These are phyloP conservation scores for Mucor indicus DNA, from an alignment of 371 early-diverging fungal species.

Conservation along the genomic window DNA sequence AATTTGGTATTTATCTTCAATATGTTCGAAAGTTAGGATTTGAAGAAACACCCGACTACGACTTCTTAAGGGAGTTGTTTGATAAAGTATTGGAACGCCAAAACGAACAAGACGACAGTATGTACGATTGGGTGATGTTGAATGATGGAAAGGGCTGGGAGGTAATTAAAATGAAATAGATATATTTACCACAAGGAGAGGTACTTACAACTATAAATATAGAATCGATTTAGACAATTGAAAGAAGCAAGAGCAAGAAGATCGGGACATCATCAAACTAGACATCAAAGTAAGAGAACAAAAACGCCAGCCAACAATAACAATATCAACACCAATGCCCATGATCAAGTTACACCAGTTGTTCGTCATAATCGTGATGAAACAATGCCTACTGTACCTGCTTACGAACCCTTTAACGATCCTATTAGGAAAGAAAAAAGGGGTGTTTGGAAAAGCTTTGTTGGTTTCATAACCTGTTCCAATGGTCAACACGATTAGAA, in stretches of 20 bases:
- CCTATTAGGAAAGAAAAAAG: conserved; percentile 8
- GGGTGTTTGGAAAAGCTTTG: conserved; percentile 13
- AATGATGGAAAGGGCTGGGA: conserved; percentile 68
- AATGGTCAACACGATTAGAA: conserved; percentile 2
- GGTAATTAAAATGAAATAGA: conserved; percentile 18
- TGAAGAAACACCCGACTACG: conserved; percentile 97
- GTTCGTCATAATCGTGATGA: neutral
- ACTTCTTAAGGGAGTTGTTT: conserved; percentile 81
- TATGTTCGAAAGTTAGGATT: conserved; percentile 92
- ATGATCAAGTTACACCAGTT: neutral
- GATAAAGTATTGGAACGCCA: conserved; percentile 72
- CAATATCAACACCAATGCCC: neutral
- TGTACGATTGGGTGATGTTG: conserved; percentile 91
- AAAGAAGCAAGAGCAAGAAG: conserved; percentile 22
- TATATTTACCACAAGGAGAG: neutral
- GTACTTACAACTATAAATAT: neutral
- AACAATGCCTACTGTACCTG: conserved; percentile 17
- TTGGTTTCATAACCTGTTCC: conserved; percentile 19
- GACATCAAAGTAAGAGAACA: conserved; percentile 9
- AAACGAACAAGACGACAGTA: conserved; percentile 79
- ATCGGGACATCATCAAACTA: conserved; percentile 14
- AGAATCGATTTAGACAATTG: conserved; percentile 23
- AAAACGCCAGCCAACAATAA: neutral
- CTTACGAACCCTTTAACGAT: conserved; percentile 14
- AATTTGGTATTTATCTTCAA: conserved; percentile 88